Base-by-base conservation (phyloP, 306 rosid species). In the Ceratonia siliqua region DNA sequence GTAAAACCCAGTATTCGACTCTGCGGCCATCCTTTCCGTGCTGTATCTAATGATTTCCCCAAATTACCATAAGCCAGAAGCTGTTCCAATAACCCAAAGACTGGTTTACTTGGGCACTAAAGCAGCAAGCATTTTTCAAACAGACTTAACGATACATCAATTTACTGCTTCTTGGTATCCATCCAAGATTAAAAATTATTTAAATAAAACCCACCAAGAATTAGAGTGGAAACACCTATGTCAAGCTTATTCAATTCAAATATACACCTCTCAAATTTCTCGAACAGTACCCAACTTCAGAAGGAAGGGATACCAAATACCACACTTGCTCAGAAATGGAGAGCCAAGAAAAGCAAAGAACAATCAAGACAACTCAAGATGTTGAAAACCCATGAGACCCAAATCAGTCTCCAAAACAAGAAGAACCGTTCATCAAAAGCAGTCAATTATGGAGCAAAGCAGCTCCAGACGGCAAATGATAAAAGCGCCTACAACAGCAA, bases 1-100 rank as follows among this genome's bases (percentile, higher is more conserved):
- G 59, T 75, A 82, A 88, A 84, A 94, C 50, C 98, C 96, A 7
- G 90, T 55, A 79, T 94, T 91, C 18, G 96, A 91, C 82, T 87
- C 83, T n/a, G 96, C 89, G 5, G 91, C 95, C 98, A 94, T 94
- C 75, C 59, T 36, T 36, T 13, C 11, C 52, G 43, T 68, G 62
- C 68, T 62, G 32, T 64, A 77, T 72, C 73, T 35, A 82, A 43
- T 24, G 20, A 80, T 49, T 61, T 28, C 80, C 28, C 76, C 22
- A 75, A 66, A 67, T 78, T 73, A 87, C 79, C 73, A 82, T 76
- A 86, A 52, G 36, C 77, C 17, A 54, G 70, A 68, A 53, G 35
- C 72, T 62, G 54, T 48, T 70, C 78, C 75, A 72, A 74, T 25
- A 57, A 84, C 32, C 66, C 32, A 55, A 85, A 68, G 42, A 27